These are phyloP conservation scores for Apostasia ramifera DNA, from an alignment of 106 monocot genomes.

Conservation along the genomic window DNA sequence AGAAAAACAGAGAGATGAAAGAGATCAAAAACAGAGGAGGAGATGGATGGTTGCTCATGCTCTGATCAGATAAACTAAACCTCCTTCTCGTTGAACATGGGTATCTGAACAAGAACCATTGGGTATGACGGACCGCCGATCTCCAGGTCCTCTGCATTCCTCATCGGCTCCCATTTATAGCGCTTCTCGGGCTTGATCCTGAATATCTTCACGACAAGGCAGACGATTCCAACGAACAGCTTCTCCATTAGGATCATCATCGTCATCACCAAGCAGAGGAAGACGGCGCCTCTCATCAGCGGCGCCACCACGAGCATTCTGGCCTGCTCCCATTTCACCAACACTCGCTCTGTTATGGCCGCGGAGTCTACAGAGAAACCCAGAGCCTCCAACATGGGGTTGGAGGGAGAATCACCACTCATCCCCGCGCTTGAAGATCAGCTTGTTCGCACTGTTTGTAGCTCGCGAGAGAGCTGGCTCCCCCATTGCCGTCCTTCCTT, in stretches of 20 bases:
- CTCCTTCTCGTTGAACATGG: conserved; percentile 49
- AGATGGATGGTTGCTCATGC: background rate
- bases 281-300: conserved; percentile 15
- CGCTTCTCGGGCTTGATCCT: conserved; percentile 23
- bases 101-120: conserved; percentile 30
- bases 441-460: background rate
- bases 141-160: conserved; percentile 15
- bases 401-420: too few relatives aligned
- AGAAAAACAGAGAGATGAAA: background rate
- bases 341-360: background rate
- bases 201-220: conserved; percentile 22
- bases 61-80: background rate
- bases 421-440: too few relatives aligned
- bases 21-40: too few relatives aligned
- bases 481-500: background rate
- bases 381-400: background rate
- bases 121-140: conserved; percentile 14
- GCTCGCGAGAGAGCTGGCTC: background rate
- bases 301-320: conserved; percentile 17
- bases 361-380: background rate
- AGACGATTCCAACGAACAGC: conserved; percentile 11
- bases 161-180: conserved; percentile 27
- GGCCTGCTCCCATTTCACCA: background rate
- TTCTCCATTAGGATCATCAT: conserved; percentile 31
- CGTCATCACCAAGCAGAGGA: conserved; percentile 23